Base-by-base conservation (phyloP, 352 stramenopile species). In the Blastocystis sp. region DNA sequence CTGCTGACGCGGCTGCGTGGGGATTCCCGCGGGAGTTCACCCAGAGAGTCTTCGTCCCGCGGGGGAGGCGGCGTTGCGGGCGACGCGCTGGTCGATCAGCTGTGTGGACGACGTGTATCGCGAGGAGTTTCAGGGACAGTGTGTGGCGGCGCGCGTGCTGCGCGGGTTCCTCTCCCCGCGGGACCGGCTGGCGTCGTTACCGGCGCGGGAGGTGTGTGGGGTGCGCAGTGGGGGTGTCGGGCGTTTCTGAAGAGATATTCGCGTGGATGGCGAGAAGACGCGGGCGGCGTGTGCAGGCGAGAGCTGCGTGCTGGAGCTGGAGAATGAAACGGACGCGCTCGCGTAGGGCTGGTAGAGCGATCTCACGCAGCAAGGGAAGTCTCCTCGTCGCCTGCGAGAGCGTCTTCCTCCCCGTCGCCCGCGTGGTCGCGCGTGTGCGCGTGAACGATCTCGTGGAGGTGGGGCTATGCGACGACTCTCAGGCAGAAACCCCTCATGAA, bases 251-350 rank as follows among this genome's bases (percentile, higher is more conserved):
- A 36, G 34, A 18, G n/a, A 88, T 56, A 93, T 94, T 32, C 91
- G 93, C 61, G 90, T 93, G 86, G 91, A 94, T 72, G 90, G 90
- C 48, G 86, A 90, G 63, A 65, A 88, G 0, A 90, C 91, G n/a
- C 81, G 88, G 42, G 88, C 92, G 59, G 91, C 90, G 79, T 90
- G 90, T 1, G 91, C 91, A 0, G 91, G 91, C 44, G 91, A 94
- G 64, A 93, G 90, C 14, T 87, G 94, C 44, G 91, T 94, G 48
- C 88, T 94, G 86, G 91, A 90, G 36, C 88, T 94, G 29, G 27
- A 21, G 18, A 57, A 57, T n/a, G 7, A 27, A n/a, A n/a, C n/a
- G n/a, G n/a, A n/a, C n/a, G n/a, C n/a, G n/a, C n/a, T n/a, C n/a
- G n/a, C n/a, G n/a, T n/a, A n/a, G n/a, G n/a, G n/a, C n/a, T n/a